Evolutionary conservation across 306 rosid species (phyloP).

Genomic region (Urtica urens): DNA sequence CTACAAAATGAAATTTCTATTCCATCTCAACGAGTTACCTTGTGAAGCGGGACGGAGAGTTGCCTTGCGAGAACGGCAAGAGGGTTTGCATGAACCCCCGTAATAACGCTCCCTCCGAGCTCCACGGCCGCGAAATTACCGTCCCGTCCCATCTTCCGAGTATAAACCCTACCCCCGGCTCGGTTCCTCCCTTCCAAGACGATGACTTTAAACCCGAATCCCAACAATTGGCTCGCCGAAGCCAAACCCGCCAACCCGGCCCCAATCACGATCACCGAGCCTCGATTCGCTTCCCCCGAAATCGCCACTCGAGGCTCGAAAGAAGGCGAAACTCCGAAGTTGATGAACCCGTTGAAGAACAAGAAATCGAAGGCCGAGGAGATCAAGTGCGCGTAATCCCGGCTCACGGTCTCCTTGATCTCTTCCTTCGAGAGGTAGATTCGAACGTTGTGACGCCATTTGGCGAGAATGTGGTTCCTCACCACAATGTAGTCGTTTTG

Average conservation of each 20-base stretch:
- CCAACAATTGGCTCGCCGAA: slow-evolving; percentile 83
- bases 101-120: slow-evolving; percentile 87
- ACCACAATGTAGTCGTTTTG: slow-evolving; percentile 87
- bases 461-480: slow-evolving; percentile 78
- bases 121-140: slow-evolving; percentile 61
- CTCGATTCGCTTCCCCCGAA: slow-evolving; percentile 58
- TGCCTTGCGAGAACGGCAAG: slow-evolving; percentile 91
- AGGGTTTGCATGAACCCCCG: slow-evolving; percentile 93
- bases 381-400: slow-evolving; percentile 62
- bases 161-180: slow-evolving; percentile 90
- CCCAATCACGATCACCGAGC: slow-evolving; percentile 61
- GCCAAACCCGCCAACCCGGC: slow-evolving; percentile 94
- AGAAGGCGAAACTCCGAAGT: slow-evolving; percentile 73
- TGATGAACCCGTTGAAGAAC: slow-evolving; percentile 66
- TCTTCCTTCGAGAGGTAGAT: slow-evolving; percentile 65
- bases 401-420: slow-evolving; percentile 66
- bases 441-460: slow-evolving; percentile 80
- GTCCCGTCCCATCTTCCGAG: slow-evolving; percentile 63
- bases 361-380: slow-evolving; percentile 72
- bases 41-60: slow-evolving; percentile 86
- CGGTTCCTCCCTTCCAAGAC: slow-evolving; percentile 83
- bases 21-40: too few species aligned
- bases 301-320: slow-evolving; percentile 40
- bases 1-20: too few species aligned
- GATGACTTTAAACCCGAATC: slow-evolving; percentile 71